A percentile compares a stretch with the other conserved stretches of the same genome.
These are phyloP conservation scores for Halophytophthora polymorphica DNA, from an alignment of 352 stramenopile species.

Conservation along the genomic window DNA sequence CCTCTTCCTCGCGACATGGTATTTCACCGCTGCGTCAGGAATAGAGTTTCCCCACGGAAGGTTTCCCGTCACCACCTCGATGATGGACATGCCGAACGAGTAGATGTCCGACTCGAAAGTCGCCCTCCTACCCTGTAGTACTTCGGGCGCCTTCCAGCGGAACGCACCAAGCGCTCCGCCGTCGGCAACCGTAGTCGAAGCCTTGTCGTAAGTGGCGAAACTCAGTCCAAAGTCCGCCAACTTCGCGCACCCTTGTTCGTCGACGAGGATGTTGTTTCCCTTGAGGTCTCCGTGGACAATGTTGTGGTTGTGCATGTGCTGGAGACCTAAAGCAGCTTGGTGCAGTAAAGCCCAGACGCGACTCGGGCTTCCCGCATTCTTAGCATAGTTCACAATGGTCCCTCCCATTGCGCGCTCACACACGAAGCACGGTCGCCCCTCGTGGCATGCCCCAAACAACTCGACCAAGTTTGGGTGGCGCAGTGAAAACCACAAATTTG, in stretches of 20 bases:
- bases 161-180: not conserved
- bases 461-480: constrained; percentile 17
- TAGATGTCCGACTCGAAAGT: too few relatives aligned
- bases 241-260: constrained; percentile 17
- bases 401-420: constrained; percentile 5
- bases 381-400: constrained; percentile 3
- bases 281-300: constrained; percentile 67
- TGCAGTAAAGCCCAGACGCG: too few relatives aligned
- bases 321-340: constrained; percentile 25
- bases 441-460: constrained; percentile 22
- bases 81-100: too few relatives aligned
- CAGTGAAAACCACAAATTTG: constrained; percentile 12
- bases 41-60: constrained; percentile 10
- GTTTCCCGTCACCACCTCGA: constrained; percentile 10
- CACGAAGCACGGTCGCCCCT: constrained; percentile 10
- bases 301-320: constrained; percentile 40
- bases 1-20: constrained; percentile 5
- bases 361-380: too few relatives aligned
- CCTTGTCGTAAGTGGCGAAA: not conserved
- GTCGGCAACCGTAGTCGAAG: too few relatives aligned
- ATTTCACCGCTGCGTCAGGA: constrained; percentile 2
- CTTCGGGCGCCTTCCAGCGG: too few relatives aligned
- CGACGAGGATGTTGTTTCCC: too few relatives aligned
- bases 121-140: too few relatives aligned
- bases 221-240: constrained; percentile 26